phyloP scores from a whole-genome alignment of 148 eudicot species.

The Rhododendron ferrugineum region DNA sequence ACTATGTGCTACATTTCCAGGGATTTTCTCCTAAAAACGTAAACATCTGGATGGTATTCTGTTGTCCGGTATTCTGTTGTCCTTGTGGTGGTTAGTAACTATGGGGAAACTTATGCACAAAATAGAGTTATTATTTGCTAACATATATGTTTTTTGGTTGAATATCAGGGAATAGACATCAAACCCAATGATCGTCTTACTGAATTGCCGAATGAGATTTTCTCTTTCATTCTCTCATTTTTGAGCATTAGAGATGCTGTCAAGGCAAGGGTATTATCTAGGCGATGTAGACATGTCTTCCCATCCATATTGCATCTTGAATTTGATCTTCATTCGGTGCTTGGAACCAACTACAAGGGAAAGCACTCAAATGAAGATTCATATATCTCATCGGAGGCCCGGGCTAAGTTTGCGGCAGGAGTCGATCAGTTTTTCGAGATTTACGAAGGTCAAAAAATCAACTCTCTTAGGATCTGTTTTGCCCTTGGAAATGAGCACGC shows the following conservation, averaged over 20 bases:
- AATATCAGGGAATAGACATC: conserved; percentile 1
- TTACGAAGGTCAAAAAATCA: conserved; percentile 2
- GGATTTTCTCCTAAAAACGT: too few relatives aligned
- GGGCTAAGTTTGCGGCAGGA: conserved; percentile 4
- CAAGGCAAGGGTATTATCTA: conserved; percentile 8
- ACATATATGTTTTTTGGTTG: neutral
- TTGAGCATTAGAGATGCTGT: conserved; percentile 1
- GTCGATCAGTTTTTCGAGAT: conserved; percentile 7
- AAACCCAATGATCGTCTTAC: conserved; percentile 4
- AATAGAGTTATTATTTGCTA: neutral
- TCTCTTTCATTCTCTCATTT: conserved; percentile 1
- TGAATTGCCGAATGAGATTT: conserved; percentile 3
- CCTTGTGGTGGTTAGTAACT: neutral
- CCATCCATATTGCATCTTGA: neutral
- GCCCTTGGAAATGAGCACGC: conserved; percentile 3
- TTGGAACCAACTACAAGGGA: conserved; percentile 1
- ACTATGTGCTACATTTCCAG: too few relatives aligned
- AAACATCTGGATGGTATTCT: too few relatives aligned
- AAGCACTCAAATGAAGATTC: conserved; percentile 7
- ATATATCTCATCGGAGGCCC: neutral
- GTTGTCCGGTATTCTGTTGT: too few relatives aligned
- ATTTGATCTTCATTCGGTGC: conserved; percentile 11
- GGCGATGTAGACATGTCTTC: conserved; percentile 4
- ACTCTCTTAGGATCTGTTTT: conserved; percentile 5
- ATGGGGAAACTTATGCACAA: neutral